Base-by-base conservation (phyloP, 345 rosid genomes). In the Citrus reticulata region DNA sequence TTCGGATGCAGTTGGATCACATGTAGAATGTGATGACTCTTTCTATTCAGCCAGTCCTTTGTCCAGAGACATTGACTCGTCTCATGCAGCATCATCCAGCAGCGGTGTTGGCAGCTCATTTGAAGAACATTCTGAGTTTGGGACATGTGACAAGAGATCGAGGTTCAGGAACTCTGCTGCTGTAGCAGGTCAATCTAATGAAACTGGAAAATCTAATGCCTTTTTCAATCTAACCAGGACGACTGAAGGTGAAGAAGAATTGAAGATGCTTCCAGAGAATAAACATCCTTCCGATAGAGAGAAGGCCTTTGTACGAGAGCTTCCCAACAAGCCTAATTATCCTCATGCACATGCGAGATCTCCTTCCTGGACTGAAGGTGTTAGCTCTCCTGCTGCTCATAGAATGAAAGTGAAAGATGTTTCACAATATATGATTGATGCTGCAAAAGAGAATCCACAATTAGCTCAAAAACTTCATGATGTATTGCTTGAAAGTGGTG, bases 361-460 rank as follows among this genome's bases (percentile, higher is more conserved):
- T 78, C 98, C 98, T 77, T 95, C 98, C 49, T 95, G 98, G 98
- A 95, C 98, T 30, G 98, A 93, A 90, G 98, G 98, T 80, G 92
- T 93, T 78, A 89, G 91, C 88, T 91, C 93, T 72, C 97, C 98
- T n/a, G 92, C 95, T 57, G 93, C 80, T 34, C 93, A 80, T 39
- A 88, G 87, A 85, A 95, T 90, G 98, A 93, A 95, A 87, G 97
- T 91, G 79, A 93, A 92, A 91, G 94, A 95, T 84, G 97, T 95
- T 80, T 95, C 98, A 35, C 90, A 86, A 78, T 93, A 95, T 83
- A 92, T 95, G 98, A 91, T 95, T 69, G 93, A 95, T 87, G 98
- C 95, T 80, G 95, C 98, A 70, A 93, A 95, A 84, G 98, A 93
- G 82, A 95, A 95, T 87, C 98, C 98, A 55, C 90, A 89, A 24